Conservation (phyloP, 2,329 filamentous ascomycete genomes). For the Aspergillus eucalypticola region DNA sequence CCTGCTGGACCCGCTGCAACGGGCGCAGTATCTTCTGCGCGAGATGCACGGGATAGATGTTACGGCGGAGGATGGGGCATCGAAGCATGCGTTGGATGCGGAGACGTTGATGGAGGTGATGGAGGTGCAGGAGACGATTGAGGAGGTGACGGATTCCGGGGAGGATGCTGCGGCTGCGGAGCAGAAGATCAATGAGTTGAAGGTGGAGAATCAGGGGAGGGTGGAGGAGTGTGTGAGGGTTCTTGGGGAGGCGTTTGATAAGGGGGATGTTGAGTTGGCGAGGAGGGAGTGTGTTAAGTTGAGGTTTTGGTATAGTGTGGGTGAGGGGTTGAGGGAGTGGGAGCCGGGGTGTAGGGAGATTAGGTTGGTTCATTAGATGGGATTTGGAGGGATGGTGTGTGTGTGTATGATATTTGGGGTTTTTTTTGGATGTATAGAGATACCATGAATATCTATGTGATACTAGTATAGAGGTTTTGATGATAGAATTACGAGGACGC, state of each 20-base stretch:
- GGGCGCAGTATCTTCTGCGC: slow-evolving; percentile 83
- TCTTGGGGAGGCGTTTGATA: slow-evolving; percentile 65
- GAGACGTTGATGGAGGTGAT: slow-evolving; percentile 82
- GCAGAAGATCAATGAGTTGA: slow-evolving; percentile 64
- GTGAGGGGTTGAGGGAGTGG: slow-evolving; percentile 78
- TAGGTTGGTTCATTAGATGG: slow-evolving; percentile 50
- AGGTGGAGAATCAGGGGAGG: slow-evolving; percentile 66
- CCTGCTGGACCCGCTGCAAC: slow-evolving; percentile 71
- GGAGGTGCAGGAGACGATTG: slow-evolving; percentile 74
- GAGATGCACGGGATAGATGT: slow-evolving; percentile 71
- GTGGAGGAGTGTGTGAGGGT: slow-evolving; percentile 63
- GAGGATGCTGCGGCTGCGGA: slow-evolving; percentile 50
- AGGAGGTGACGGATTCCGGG: slow-evolving; percentile 52
- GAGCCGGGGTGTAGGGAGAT: slow-evolving; percentile 69
- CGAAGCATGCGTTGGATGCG: slow-evolving; percentile 66
- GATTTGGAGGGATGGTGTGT: not conserved
- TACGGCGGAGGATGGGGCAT: slow-evolving; percentile 69
- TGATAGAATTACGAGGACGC: too few species aligned
- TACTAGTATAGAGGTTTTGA: not conserved
- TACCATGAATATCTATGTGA: not conserved
- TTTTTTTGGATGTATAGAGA: not conserved
- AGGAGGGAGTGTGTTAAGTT: slow-evolving; percentile 72
- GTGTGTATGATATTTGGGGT: not conserved
- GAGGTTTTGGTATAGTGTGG: slow-evolving; percentile 88
- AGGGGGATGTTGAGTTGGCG: slow-evolving; percentile 66